Evolutionary conservation across 176 grass and related monocot genomes (phyloP), one percentile per base, ranked within the genome.

Genomic region (Leersia perrieri): DNA sequence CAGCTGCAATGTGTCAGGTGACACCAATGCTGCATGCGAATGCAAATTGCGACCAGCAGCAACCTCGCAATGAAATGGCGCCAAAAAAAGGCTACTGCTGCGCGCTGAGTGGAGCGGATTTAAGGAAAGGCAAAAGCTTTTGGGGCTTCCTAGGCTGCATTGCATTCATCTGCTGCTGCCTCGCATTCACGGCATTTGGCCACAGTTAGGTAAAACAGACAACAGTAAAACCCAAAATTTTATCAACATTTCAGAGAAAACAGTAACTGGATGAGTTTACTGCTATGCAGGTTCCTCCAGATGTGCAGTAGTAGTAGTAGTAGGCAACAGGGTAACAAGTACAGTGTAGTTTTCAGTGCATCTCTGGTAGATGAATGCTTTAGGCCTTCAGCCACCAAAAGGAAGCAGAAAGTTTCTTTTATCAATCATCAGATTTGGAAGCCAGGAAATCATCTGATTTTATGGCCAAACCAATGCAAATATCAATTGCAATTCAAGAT

Each of bases 121-220:
- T 58, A 78, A 78, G 73, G 66, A 44, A 78, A 73, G 7, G 25
- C 8, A 20, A 80, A 84, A 75, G 47, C 68, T 39, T 84, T 88
- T 60, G 9, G 49, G 66, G 14, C 66, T 40, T 6, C 33, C 76
- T 32, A 80, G 76, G 60, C 27, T 68, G 62, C 55, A 63, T 49
- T 58, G 13, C 15, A 44, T 44, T 44, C 41, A 44, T 7, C 22
- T 25, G 38, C 5, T 39, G 63, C 77, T 55, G 63, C 74, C 57
- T 41, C 51, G 79, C 73, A 77, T 82, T 53, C 7, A 76, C 33
- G 27, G 60, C 73, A 35, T 26, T 26, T 9, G 7, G 39, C 27
- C 33, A 34, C 49, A 29, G 22, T 28, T 72, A 0, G 28, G 57
- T 26, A 20, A 18, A 57, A 25, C n/a, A 9, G 53, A 58, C 8